Percentiles rank a stretch among this genome's conserved stretches.
Evolutionary conservation across 108 stramenopile species (phyloP).

Genomic region (Ochromonas danica): DNA sequence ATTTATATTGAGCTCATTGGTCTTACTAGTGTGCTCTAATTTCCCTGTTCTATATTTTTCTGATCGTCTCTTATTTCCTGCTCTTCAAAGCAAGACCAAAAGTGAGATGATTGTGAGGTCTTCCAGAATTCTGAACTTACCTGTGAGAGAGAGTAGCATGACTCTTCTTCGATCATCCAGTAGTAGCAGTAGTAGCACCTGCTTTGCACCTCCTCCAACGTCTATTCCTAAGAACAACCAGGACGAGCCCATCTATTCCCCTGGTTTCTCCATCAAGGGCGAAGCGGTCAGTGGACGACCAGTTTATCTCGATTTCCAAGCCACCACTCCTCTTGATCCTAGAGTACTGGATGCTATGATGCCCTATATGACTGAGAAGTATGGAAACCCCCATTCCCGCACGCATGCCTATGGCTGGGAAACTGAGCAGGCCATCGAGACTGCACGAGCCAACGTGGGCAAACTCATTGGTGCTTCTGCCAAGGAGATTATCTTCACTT

Average conservation of each 20-base stretch:
- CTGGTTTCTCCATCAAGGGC: background rate
- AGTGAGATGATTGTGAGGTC: too few relatives aligned
- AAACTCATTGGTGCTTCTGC: conserved; percentile 76
- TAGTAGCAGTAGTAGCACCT: too few relatives aligned
- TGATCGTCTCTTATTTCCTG: too few relatives aligned
- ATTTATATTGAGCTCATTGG: too few relatives aligned
- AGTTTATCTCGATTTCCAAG: conserved; percentile 79
- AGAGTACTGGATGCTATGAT: conserved; percentile 96
- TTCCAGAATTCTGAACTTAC: too few relatives aligned
- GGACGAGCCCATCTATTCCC: background rate
- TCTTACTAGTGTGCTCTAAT: too few relatives aligned
- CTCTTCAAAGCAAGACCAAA: too few relatives aligned
- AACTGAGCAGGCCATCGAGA: conserved; percentile 81
- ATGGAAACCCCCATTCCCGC: conserved; percentile 96
- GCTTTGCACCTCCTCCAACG: too few relatives aligned
- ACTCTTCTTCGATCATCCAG: too few relatives aligned
- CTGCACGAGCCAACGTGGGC: conserved; percentile 81
- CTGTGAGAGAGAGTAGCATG: too few relatives aligned
- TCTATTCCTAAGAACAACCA: too few relatives aligned
- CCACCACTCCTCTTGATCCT: conserved; percentile 97
- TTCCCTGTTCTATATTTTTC: too few relatives aligned
- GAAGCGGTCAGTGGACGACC: conserved; percentile 56
- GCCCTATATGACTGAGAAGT: conserved; percentile 81
- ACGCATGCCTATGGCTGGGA: conserved; percentile 98
- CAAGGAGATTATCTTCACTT: conserved; percentile 96